Base-by-base conservation (phyloP, 495 filamentous ascomycete species). In the Parachaetomium inaequale region DNA sequence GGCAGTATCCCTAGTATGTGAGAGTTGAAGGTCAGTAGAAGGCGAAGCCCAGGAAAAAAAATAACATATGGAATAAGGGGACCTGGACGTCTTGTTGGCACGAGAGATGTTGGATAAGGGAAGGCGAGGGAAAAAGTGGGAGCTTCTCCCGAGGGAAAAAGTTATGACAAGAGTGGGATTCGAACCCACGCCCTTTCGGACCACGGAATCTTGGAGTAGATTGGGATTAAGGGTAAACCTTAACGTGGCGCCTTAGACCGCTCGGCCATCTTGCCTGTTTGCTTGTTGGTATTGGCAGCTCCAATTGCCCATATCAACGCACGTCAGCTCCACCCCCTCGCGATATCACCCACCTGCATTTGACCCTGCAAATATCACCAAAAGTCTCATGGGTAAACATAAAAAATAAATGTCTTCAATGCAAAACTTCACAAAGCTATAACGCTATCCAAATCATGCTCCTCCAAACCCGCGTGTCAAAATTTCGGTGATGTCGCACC, bases 171-270 rank as follows among this genome's bases (percentile, higher is more conserved):
- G 68, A 72, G 70, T 74, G 68, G 68, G 72, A 72, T 72, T 74
- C 72, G 68, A 71, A 74, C 72, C 68, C 70, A 69, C 72, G 70
- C 70, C 69, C 70, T 72, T 69, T 74, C 67, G 71, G 68, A 74
- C 69, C 64, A 71, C 71, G 69, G 71, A 73, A 72, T 68, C 61
- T 60, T 54, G 17, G 15, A 11, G 26, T 40, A 52, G 61, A 52
- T 64, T 55, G 8, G 52, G 25, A 66, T 68, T 60, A 65, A 58
- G 63, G 63, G 63, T 65, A 45, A 47, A 63, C 66, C 66, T 68
- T 68, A 68, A 68, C 66, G 62, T 65, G 66, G 64, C 64, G 66
- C 63, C 63, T 65, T 65, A 65, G 66, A 65, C 63, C 63, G 66
- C 63, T 68, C 63, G 66, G 63, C 63, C 63, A 66, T 68, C 63